phyloP scores from a whole-genome alignment of 768 basidiomycete species.

The Boletus pseudo-olivaceus region DNA sequence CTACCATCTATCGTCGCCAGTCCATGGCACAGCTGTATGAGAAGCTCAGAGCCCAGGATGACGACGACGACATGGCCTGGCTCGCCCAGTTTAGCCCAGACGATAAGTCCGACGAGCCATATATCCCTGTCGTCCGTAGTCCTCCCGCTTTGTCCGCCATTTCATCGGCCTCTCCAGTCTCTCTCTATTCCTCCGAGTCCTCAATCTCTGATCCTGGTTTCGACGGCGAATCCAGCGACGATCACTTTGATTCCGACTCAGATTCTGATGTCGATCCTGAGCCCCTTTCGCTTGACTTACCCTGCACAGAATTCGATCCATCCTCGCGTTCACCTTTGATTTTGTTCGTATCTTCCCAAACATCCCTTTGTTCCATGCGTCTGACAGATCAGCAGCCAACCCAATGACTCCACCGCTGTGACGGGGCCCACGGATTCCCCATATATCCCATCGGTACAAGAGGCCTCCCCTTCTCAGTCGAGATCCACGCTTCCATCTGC shows the following conservation, averaged over 20 bases:
- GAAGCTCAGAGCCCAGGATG: conserved; percentile 33
- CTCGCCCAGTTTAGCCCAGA: conserved; percentile 34
- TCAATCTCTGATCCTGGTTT: conserved; percentile 17
- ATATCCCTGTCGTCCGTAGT: conserved; percentile 14
- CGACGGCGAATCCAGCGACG: conserved; percentile 24
- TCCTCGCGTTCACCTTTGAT: conserved; percentile 17
- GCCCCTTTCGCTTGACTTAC: conserved; percentile 15
- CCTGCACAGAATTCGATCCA: conserved; percentile 6
- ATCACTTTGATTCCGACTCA: conserved; percentile 27
- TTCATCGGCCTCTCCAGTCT: conserved; percentile 27
- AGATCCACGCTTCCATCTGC: background rate
- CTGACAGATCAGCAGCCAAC: conserved; percentile 22
- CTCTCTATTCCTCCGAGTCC: conserved; percentile 23
- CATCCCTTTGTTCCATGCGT: background rate
- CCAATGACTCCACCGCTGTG: conserved; percentile 1
- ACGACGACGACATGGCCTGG: conserved; percentile 35
- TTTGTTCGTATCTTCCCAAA: conserved; percentile 17
- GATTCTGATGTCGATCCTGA: conserved; percentile 30
- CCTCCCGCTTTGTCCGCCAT: conserved; percentile 24
- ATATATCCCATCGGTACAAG: conserved; percentile 9
- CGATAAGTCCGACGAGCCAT: conserved; percentile 29
- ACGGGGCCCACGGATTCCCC: conserved; percentile 11
- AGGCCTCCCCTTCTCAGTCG: conserved; percentile 3
- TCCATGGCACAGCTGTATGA: conserved; percentile 36
- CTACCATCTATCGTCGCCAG: conserved; percentile 33